Evolutionary conservation across 148 eudicot genomes (phyloP).

Genomic region (Talinum fruticosum): DNA sequence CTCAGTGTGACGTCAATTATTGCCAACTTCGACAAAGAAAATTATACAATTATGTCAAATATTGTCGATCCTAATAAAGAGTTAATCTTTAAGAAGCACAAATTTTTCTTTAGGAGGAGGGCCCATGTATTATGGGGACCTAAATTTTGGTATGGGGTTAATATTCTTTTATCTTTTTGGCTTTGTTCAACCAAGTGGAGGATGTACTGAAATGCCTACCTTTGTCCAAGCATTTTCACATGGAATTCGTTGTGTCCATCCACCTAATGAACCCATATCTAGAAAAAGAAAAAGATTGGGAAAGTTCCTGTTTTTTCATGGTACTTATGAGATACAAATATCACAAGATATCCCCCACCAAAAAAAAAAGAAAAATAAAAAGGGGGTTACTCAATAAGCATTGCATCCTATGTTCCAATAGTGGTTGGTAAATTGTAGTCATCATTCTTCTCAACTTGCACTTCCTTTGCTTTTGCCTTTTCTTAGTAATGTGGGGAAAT

Average conservation of each 20-base stretch:
- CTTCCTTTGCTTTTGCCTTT: background rate
- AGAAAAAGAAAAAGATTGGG: background rate
- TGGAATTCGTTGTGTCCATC: conserved; percentile 27
- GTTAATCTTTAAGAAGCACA: too few species aligned
- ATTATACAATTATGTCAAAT: too few species aligned
- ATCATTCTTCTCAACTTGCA: background rate
- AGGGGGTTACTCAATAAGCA: background rate
- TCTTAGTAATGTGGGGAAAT: background rate
- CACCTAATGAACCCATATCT: conserved; percentile 6
- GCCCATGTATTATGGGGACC: background rate
- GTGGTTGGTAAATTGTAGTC: background rate
- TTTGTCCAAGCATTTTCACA: conserved; percentile 21
- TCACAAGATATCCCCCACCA: background rate
- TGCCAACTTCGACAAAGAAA: too few species aligned
- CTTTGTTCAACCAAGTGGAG: conserved; percentile 1
- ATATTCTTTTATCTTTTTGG: background rate
- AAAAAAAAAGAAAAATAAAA: too few species aligned
- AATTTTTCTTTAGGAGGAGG: background rate
- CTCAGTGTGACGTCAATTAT: too few species aligned
- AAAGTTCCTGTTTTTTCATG: background rate
- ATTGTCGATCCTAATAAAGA: too few species aligned
- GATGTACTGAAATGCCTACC: background rate
- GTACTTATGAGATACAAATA: background rate
- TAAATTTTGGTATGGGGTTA: background rate
- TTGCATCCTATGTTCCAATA: background rate